Base-by-base conservation (phyloP, 805 yeast species). In the Monosporozyma servazzii region DNA sequence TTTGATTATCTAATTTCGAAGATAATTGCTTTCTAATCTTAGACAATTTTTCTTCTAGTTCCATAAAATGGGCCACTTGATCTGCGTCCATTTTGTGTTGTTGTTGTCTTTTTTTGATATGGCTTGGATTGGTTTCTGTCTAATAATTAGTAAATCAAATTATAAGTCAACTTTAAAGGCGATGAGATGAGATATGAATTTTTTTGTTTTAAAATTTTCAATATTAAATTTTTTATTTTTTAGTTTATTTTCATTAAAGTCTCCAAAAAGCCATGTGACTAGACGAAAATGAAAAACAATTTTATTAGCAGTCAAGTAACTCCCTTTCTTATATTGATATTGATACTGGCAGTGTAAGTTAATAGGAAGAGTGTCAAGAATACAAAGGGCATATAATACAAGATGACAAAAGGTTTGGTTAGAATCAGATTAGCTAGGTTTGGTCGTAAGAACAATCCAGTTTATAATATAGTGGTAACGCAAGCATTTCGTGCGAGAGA, bases 401-500 rank as follows among this genome's bases (percentile, higher is more conserved):
- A 36, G 11, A 66, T 66, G 69, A 56, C 65, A 10, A 55, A 81
- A 59, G 89, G 91, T 39, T 74, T 85, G 31, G 87, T 90, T 31
- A 81, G 93, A 69, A 88, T 93, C 63, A 80, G 98, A 65, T 75
- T 93, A 53, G 95, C 97, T 47, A 76, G 97, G 56, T 89, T 91
- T 71, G 99, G 99, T 36, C 81, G 97, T 67, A 83, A 77, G 59
- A 84, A 84, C 67, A 82, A 80, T 55, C 99, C 99, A 0, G 74
- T 86, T 3, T 93, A 88, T 73, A 93, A 93, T 69, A 89, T 93
- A 50, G 96, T 91, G 13, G 96, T 91, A 13, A 80, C 95, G 4
- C 81, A 84, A 56, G 78, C 81, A 50, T 64, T 75, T 53, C 75
- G 82, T n/a, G 93, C 88, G n/a, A 76, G 95, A 58, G 89, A 88